Evolutionary conservation across 306 rosid species (phyloP).

Genomic region (Malus asiatica): DNA sequence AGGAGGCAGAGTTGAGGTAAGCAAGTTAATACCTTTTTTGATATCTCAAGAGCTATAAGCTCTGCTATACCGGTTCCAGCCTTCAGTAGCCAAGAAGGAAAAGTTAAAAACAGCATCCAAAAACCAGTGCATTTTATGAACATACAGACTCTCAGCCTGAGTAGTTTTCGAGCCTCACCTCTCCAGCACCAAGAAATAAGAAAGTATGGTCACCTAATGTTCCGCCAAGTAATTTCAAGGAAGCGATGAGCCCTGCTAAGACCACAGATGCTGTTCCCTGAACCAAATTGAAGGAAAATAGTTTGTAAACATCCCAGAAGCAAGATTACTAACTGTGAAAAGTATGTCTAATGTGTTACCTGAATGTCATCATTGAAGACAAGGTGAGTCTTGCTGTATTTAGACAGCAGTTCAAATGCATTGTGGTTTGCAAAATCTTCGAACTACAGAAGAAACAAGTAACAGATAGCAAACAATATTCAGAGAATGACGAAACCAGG

Average conservation of each 20-base stretch:
- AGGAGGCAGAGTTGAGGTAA: background rate
- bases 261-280: conserved; percentile 99
- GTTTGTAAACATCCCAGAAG: conserved; percentile 13
- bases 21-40: conserved; percentile 61
- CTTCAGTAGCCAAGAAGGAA: conserved; percentile 43
- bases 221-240: conserved; percentile 82
- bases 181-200: conserved; percentile 97
- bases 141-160: background rate
- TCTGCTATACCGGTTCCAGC: conserved; percentile 99
- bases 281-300: conserved; percentile 19
- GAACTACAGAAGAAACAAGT: conserved; percentile 40
- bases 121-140: background rate
- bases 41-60: conserved; percentile 90
- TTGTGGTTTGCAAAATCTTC: conserved; percentile 97
- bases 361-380: conserved; percentile 96
- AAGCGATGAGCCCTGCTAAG: conserved; percentile 79
- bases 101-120: conserved; percentile 26
- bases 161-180: conserved; percentile 40
- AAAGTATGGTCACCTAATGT: conserved; percentile 81
- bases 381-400: conserved; percentile 77
- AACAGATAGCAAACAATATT: background rate
- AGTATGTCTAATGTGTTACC: conserved; percentile 29
- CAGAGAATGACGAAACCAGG: conserved; percentile 6
- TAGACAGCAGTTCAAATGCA: conserved; percentile 76
- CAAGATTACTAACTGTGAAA: conserved; percentile 1